A percentile compares a stretch with the other conserved stretches of the same genome.
These are phyloP conservation scores for Posidonia oceanica DNA, from an alignment of 116 monocot genomes.

Conservation along the genomic window DNA sequence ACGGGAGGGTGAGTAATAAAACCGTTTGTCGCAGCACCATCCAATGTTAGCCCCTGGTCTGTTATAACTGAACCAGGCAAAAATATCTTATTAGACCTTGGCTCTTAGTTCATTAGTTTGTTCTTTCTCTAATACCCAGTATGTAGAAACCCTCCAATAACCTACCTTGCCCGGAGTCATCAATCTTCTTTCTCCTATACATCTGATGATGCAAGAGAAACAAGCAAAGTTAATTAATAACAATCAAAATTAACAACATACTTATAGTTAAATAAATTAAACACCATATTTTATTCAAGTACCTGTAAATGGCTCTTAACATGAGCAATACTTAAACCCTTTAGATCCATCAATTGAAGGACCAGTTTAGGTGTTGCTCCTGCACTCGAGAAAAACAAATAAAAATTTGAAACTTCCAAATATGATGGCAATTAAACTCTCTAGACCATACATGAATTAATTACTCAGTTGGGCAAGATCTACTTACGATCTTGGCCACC, in stretches of 20 bases:
- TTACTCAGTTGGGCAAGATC: background rate
- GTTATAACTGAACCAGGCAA: no score
- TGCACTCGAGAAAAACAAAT: background rate
- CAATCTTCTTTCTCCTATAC: slow-evolving; percentile 22
- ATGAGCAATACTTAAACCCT: slow-evolving; percentile 51
- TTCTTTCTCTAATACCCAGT: no score
- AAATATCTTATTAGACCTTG: no score
- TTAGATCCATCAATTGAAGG: slow-evolving; percentile 64
- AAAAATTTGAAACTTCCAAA: no score
- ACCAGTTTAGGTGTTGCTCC: slow-evolving; percentile 64
- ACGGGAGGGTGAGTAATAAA: no score
- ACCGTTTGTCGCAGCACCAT: no score
- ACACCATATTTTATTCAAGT: no score
- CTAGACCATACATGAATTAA: background rate
- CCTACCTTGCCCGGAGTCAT: background rate
- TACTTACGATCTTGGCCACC: slow-evolving; percentile 59
- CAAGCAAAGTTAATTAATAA: background rate
- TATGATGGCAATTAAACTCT: no score
- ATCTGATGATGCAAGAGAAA: slow-evolving; percentile 5
- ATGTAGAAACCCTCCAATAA: no score
- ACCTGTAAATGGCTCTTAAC: slow-evolving; percentile 74
- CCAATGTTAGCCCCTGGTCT: no score
- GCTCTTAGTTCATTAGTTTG: no score
- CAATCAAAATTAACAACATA: background rate
- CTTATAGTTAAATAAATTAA: background rate